Evolutionary conservation across 2,329 filamentous ascomycete genomes (phyloP).

Genomic region (Sclerotinia spermophila): DNA sequence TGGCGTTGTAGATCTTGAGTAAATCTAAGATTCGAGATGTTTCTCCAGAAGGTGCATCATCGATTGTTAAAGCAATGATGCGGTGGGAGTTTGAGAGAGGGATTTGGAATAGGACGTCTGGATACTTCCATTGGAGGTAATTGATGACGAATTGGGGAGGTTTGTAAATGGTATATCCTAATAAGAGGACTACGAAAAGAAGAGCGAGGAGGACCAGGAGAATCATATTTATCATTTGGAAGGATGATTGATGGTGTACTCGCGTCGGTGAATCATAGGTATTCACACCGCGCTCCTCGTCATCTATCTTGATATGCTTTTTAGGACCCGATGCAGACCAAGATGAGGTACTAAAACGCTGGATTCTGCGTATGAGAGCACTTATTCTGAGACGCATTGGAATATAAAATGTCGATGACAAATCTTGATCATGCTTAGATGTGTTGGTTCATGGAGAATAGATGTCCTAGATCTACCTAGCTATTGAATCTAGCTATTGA

Average conservation of each 20-base stretch:
- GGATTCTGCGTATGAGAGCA: slow-evolving; percentile 8
- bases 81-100: slow-evolving; percentile 52
- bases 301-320: slow-evolving; percentile 37
- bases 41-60: slow-evolving; percentile 75
- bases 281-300: slow-evolving; percentile 29
- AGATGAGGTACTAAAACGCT: background rate
- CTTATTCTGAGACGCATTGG: slow-evolving; percentile 17
- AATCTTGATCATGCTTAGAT: background rate
- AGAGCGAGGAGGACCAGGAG: slow-evolving; percentile 27
- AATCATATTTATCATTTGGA: slow-evolving; percentile 21
- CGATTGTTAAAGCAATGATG: slow-evolving; percentile 77
- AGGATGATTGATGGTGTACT: background rate
- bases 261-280: background rate
- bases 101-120: slow-evolving; percentile 75
- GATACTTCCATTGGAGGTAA: slow-evolving; percentile 68
- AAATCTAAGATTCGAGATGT: slow-evolving; percentile 67
- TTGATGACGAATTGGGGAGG: slow-evolving; percentile 68
- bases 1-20: slow-evolving; percentile 62
- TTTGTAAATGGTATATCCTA: slow-evolving; percentile 73
- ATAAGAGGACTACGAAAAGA: slow-evolving; percentile 34
- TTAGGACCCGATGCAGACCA: slow-evolving; percentile 5
- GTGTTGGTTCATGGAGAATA: background rate
- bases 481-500: background rate
- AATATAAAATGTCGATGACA: background rate
- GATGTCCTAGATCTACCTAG: background rate